Evolutionary conservation across 768 basidiomycete species (phyloP).

Genomic region (Lactifluus echinatus): DNA sequence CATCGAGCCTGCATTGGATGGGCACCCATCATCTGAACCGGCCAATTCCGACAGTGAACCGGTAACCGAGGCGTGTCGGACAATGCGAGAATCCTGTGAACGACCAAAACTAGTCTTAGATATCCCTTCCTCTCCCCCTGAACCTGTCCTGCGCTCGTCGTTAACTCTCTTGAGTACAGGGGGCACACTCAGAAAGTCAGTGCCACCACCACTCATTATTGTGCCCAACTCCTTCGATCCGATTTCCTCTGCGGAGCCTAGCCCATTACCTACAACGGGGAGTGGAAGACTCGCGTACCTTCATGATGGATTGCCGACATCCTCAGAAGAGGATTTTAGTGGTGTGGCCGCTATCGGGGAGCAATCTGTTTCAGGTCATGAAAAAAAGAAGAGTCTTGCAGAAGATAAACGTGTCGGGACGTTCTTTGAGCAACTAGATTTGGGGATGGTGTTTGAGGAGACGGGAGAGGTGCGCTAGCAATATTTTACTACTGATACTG

Average conservation of each 20-base stretch:
- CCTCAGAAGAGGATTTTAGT: conserved; percentile 17
- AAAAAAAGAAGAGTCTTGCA: conserved; percentile 24
- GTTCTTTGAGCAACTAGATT: conserved; percentile 39
- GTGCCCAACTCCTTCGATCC: conserved; percentile 27
- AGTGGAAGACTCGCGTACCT: conserved; percentile 43
- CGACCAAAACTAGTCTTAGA: conserved; percentile 30
- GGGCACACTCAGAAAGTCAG: conserved; percentile 31
- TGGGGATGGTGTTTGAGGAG: conserved; percentile 36
- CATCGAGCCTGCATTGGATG: conserved; percentile 45
- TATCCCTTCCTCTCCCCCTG: conserved; percentile 33
- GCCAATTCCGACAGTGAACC: conserved; percentile 27
- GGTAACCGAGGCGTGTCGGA: conserved; percentile 33
- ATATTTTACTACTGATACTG: not conserved
- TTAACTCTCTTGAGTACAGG: conserved; percentile 23
- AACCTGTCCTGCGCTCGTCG: conserved; percentile 29
- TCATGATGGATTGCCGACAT: conserved; percentile 23
- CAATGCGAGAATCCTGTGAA: conserved; percentile 21
- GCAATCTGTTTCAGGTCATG: not conserved
- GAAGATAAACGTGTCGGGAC: conserved; percentile 41
- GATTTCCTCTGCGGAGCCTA: conserved; percentile 30
- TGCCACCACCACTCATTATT: conserved; percentile 46
- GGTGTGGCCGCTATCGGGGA: conserved; percentile 14
- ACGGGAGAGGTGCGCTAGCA: conserved; percentile 29
- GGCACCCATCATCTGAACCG: conserved; percentile 28
- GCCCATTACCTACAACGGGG: conserved; percentile 30